Base-by-base conservation (phyloP, 2,329 filamentous ascomycete genomes). In the Clonostachys byssicola region DNA sequence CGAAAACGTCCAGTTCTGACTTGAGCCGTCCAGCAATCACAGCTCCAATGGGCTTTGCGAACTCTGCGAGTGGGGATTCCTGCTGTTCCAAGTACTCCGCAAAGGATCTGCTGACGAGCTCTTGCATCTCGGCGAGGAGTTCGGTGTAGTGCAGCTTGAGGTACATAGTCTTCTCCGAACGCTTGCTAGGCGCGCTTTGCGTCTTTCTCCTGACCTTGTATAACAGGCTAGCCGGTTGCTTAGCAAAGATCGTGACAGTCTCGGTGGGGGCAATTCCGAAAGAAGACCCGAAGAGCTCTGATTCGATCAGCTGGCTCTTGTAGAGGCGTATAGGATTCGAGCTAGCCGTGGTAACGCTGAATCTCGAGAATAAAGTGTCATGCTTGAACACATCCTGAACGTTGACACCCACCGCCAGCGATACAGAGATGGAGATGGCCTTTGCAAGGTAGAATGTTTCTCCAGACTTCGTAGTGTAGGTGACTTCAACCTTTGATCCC, bases 361-460 rank as follows among this genome's bases (percentile, higher is more conserved):
- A 99, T 10, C 86, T 86, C 0, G 92, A 96, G 60, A 94, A 94
- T 0, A 97, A 75, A 0, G 82, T 77, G 8, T 83, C 72, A 52
- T 89, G 83, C 61, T 96, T 95, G 73, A 97, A 97, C 30, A 95
- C 82, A 56, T 99, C 94, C 58, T 97, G 92, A 6, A 99, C 94
- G 54, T 97, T 97, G 52, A 99, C 94, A 4, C 92, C 92, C 5
- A 99, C 75, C 0, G 90, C 89, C 5, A 99, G 73, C 2, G 87
- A 79, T 2, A 94, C 86, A 4, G 85, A 78, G 17, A 95, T 75
- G 5, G 75, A 80, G 53, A 89, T 88, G 4, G 58, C 56, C 43
- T 68, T 70, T 38, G 65, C 63, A 44, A 68, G 57, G 43, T 52
- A 56, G 46, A 60, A 68, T 10, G 58, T 54, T 8, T 71, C 73